Conservation (phyloP, 257 asterid genomes). For the Solanum tarijense region DNA sequence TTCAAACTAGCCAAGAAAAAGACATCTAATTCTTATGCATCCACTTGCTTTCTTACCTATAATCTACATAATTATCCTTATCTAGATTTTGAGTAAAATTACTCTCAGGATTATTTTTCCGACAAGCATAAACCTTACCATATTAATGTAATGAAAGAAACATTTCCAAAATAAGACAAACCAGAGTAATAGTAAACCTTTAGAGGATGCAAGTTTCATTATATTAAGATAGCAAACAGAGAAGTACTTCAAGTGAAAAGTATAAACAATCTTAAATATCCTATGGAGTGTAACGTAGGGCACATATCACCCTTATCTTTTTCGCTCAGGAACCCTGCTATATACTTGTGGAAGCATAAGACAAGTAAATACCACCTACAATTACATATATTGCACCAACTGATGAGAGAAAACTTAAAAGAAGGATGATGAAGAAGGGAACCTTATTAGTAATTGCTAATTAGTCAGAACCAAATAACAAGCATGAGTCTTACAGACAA, state of each 20-base stretch:
- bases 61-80: not conserved
- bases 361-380: not conserved
- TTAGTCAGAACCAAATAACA: not conserved
- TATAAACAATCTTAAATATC: not conserved
- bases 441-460: not conserved
- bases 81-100: not conserved
- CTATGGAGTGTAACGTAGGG: not conserved
- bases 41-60: not conserved
- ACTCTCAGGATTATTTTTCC: not conserved
- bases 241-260: not conserved
- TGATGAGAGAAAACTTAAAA: not conserved
- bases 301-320: not conserved
- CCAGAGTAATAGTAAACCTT: not conserved
- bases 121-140: not conserved
- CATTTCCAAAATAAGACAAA: not conserved
- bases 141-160: not conserved
- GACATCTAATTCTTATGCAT: not conserved
- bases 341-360: not conserved
- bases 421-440: not conserved
- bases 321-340: not conserved
- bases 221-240: not conserved
- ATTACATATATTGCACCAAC: not conserved
- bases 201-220: not conserved
- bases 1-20: not conserved
- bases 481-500: not conserved